Evolutionary conservation across 2,329 filamentous ascomycete genomes (phyloP).

Genomic region (Cladosporium oxysporum): DNA sequence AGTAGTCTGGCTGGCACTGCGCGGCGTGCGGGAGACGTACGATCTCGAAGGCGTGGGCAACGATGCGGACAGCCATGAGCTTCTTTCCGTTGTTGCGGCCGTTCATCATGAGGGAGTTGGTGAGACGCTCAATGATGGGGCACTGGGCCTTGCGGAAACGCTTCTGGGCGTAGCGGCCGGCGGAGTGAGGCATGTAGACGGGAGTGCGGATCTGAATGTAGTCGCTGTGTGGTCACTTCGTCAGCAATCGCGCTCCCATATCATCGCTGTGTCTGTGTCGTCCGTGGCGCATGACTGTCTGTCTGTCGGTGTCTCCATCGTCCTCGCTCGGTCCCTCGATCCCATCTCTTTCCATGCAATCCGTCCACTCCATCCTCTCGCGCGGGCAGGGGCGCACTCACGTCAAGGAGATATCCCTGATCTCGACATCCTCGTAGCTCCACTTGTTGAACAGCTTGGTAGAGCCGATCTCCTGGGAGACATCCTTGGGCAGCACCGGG

Average conservation of each 20-base stretch:
- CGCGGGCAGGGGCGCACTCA: constrained; percentile 57
- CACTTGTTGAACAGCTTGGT: constrained; percentile 99
- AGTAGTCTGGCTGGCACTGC: constrained; percentile 11
- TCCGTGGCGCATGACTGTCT: background rate
- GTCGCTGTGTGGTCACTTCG: constrained; percentile 65
- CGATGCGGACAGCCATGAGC: constrained; percentile 99
- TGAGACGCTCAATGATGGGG: constrained; percentile 99
- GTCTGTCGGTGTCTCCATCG: background rate
- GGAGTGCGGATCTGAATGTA: constrained; percentile 99
- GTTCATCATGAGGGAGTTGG: constrained; percentile 99
- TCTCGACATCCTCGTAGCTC: constrained; percentile 98
- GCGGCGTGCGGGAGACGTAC: constrained; percentile 61
- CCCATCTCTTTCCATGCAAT: constrained; percentile 14
- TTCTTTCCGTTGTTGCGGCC: constrained; percentile 99
- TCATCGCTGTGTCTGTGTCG: constrained; percentile 7
- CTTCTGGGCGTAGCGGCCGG: constrained; percentile 98
- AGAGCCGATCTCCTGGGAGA: constrained; percentile 83
- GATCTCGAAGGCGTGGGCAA: constrained; percentile 99
- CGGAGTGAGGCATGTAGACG: constrained; percentile 98
- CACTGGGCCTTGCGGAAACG: constrained; percentile 99
- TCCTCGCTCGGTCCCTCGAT: background rate
- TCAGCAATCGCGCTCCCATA: constrained; percentile 17
- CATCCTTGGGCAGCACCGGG: constrained; percentile 88
- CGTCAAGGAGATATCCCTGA: constrained; percentile 99
- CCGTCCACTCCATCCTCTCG: constrained; percentile 20